Evolutionary conservation across 2,329 filamentous ascomycete species (phyloP), one percentile per base, ranked within the genome.

Genomic region (Alternaria sp.): DNA sequence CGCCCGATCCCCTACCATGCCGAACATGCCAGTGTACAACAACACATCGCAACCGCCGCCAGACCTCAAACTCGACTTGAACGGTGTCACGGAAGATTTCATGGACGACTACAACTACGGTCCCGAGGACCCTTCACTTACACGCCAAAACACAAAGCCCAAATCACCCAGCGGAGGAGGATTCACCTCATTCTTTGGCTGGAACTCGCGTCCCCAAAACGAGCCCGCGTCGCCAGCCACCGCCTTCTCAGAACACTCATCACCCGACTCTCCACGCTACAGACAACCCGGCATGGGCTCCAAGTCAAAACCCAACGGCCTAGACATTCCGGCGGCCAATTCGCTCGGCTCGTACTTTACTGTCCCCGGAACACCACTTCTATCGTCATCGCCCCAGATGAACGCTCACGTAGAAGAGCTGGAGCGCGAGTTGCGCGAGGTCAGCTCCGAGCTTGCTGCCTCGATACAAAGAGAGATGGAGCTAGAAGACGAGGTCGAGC

Each of bases 381-480:
- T 80, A 62, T 81, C 79, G 52, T 80, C 70, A 57, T 82, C 79
- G 73, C 82, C 74, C 59, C 80, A 74, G 71, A 82, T 76, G 74
- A 85, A 79, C 71, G 83, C 85, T 69, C 85, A 93, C 79, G 87
- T 97, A 74, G 89, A 93, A 78, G 93, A 97, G 78, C 90, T 99
- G 84, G 96, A 99, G 84, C 91, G 93, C 78, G 96, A 99, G 84
- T 82, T 99, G 70, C 93, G 93, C 73, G 92, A 95, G 80, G 95
- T 99, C 81, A 97, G 93, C 83, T 88, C 90, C 64, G 96, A 99
- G 85, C 85, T 99, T 78, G 96, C 96, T 32, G 88, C 90, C 70
- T 98, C 96, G 26, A 98, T 99, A 75, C 89, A 92, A 73, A 89
- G 96, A 65, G 96, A 99, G 83, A 95, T 99, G 88, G 96, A 99